A percentile compares a stretch with the other conserved stretches of the same genome.
Evolutionary conservation across 345 rosid genomes (phyloP).

Genomic region (Clausena lansium): DNA sequence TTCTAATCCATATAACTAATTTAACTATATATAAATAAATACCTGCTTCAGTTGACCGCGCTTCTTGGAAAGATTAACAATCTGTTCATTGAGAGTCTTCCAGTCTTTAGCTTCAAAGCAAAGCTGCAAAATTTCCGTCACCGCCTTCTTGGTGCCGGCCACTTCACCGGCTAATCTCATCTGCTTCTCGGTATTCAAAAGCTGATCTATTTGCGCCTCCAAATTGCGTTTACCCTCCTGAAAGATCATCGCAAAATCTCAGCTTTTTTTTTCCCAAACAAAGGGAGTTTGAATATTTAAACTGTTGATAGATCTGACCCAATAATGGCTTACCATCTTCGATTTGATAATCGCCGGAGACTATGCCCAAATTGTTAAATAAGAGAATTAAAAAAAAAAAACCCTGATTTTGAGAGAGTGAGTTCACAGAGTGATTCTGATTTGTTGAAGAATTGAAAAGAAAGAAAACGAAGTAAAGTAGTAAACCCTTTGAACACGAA

Average conservation of each 20-base stretch:
- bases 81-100: constrained; percentile 75
- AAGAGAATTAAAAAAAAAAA: not conserved
- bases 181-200: constrained; percentile 79
- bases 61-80: constrained; percentile 69
- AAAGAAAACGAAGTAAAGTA: not conserved
- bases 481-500: constrained; percentile 5
- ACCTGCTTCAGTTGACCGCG: constrained; percentile 97
- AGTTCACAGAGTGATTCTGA: not conserved
- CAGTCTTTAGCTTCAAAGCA: constrained; percentile 90
- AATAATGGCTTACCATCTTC: constrained; percentile 26
- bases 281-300: not conserved
- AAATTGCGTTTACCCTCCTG: constrained; percentile 53
- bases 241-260: not conserved
- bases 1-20: not conserved
- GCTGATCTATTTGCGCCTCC: constrained; percentile 64
- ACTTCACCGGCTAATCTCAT: constrained; percentile 80
- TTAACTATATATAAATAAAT: not conserved
- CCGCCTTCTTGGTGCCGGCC: constrained; percentile 73
- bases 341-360: not conserved
- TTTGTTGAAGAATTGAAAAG: not conserved
- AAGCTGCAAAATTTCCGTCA: constrained; percentile 63
- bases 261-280: not conserved
- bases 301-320: not conserved
- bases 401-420: not conserved
- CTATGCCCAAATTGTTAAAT: not conserved